Conservation (phyloP, 2,329 filamentous ascomycete species). For the Aplosporella prunicola region DNA sequence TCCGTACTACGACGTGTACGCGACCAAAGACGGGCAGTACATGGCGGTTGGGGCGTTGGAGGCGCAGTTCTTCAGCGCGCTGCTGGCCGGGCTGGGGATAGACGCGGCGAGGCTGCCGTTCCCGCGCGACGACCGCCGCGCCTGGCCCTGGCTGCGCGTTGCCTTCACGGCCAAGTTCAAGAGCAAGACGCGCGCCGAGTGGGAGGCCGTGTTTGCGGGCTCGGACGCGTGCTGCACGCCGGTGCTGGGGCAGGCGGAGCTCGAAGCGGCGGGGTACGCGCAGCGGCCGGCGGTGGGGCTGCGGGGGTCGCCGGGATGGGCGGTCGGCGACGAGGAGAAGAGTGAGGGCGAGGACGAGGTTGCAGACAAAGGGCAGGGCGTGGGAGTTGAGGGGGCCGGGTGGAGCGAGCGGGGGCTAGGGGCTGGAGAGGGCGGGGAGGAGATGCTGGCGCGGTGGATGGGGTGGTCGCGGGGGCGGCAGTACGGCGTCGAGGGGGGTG, state of each 20-base stretch:
- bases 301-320: constrained; percentile 57
- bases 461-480: constrained; percentile 66
- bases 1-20: constrained; percentile 85
- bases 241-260: constrained; percentile 64
- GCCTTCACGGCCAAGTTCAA: constrained; percentile 58
- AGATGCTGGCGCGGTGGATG: constrained; percentile 59
- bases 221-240: constrained; percentile 92
- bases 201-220: constrained; percentile 79
- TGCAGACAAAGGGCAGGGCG: constrained; percentile 50
- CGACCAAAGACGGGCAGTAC: constrained; percentile 67
- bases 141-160: constrained; percentile 58
- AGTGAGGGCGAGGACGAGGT: no score
- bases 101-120: constrained; percentile 34
- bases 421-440: constrained; percentile 64
- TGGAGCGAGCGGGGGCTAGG: constrained; percentile 53
- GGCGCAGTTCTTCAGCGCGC: constrained; percentile 66
- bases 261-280: constrained; percentile 56
- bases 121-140: constrained; percentile 48
- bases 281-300: constrained; percentile 63
- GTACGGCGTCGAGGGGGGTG: constrained; percentile 57
- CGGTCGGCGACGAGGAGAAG: constrained; percentile 45
- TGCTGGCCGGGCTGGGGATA: constrained; percentile 60
- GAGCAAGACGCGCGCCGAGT: constrained; percentile 61
- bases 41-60: constrained; percentile 89
- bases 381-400: constrained; percentile 55